phyloP scores from a whole-genome alignment of 2,329 filamentous ascomycete genomes.

The Hyphodiscus sp. region DNA sequence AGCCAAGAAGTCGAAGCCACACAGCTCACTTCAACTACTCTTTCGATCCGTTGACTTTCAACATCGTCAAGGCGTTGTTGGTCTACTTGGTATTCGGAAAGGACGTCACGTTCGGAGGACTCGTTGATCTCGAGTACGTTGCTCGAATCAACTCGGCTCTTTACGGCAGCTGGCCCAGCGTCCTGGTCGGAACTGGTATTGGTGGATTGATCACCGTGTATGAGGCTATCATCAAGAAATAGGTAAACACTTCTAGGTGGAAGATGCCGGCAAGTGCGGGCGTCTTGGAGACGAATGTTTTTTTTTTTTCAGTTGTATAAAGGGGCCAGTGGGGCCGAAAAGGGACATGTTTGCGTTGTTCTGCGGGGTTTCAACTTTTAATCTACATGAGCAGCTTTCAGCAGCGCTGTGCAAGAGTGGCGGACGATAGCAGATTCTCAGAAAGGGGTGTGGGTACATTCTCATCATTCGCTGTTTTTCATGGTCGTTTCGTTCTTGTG shows the following conservation, averaged over 20 bases:
- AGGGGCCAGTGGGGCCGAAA: neutral
- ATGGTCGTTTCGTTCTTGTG: slow-evolving; percentile 20
- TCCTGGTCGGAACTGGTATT: slow-evolving; percentile 62
- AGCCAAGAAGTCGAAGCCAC: slow-evolving; percentile 34
- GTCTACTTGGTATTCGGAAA: slow-evolving; percentile 75
- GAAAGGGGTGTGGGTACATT: slow-evolving; percentile 8
- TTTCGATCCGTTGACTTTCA: slow-evolving; percentile 85
- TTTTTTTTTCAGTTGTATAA: slow-evolving; percentile 6
- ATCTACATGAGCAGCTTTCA: neutral
- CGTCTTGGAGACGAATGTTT: neutral
- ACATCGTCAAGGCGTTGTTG: slow-evolving; percentile 77
- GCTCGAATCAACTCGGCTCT: slow-evolving; percentile 58
- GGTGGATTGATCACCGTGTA: slow-evolving; percentile 66
- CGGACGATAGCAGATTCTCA: slow-evolving; percentile 4
- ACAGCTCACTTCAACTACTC: slow-evolving; percentile 45
- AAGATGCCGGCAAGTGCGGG: slow-evolving; percentile 6
- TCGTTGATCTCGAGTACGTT: slow-evolving; percentile 54
- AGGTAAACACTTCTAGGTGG: slow-evolving; percentile 15
- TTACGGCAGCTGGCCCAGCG: slow-evolving; percentile 64
- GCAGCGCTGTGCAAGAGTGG: slow-evolving; percentile 2
- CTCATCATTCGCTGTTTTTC: slow-evolving; percentile 19
- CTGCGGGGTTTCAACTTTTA: neutral
- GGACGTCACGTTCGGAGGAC: slow-evolving; percentile 55
- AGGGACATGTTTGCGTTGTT: slow-evolving; percentile 1
- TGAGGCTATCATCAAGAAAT: slow-evolving; percentile 69